Base-by-base conservation (phyloP, 352 stramenopile species). In the Poterioochromonas sp. region DNA sequence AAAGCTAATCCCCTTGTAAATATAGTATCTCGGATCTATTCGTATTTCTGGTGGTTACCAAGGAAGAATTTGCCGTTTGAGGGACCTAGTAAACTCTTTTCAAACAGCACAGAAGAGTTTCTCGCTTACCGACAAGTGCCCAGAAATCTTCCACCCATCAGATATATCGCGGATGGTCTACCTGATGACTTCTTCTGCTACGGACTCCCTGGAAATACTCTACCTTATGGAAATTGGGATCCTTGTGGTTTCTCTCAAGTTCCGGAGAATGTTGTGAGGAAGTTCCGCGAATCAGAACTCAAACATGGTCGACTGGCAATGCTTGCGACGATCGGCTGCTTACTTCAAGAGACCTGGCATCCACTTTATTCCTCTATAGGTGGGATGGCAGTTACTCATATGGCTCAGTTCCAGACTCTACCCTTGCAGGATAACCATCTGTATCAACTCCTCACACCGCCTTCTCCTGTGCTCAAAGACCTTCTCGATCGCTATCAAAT, bases 271-370 rank as follows among this genome's bases (percentile, higher is more conserved):
- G 44, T 53, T 8, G 44, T 53, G 44, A 53, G 44, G 44, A 53
- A 53, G 44, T 53, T 20, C 20, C 44, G 44, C 44, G 44, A 53
- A 20, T 53, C 44, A 53, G 85, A 88, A 70, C 80, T 88, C 64
- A 90, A 90, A 80, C 81, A 90, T 79, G 86, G 86, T 47, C 84
- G 85, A 70, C 73, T 89, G 76, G 84, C 85, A 49, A 89, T 89
- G 85, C 87, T 90, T 81, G 87, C 85, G 40, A 84, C 88, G 73
- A 79, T 89, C 37, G 87, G 86, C 73, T 76, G 64, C 76, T 37
- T 44, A 41, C 64, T 44, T 20, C 44, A 53, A 53, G 44, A 53
- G 20, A 20, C 44, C 44, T 53, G 44, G 44, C 44, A 53, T 20
- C 44, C 44, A 20, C 44, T 53, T 20, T 53, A 53, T 53, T 20